A percentile compares a stretch with the other conserved stretches of the same genome.
Conservation (phyloP, 1,139 yeast genomes). For the Debaryomycetaceae sp. region DNA sequence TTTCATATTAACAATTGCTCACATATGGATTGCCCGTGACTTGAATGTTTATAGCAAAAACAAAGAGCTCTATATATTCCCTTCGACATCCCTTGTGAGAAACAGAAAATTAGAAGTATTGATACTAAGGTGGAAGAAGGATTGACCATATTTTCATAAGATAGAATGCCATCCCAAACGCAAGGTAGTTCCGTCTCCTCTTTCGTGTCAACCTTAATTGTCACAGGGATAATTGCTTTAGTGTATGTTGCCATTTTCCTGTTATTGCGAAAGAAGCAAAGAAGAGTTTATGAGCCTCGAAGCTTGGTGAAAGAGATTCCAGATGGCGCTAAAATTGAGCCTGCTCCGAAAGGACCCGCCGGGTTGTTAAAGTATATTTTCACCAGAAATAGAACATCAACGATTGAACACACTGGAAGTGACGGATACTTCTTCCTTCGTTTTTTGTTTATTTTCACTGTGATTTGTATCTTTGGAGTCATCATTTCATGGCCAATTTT, state of each 20-base stretch:
- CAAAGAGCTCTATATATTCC: not conserved
- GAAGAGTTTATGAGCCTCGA: constrained; percentile 81
- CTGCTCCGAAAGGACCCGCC: constrained; percentile 52
- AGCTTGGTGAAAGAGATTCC: constrained; percentile 43
- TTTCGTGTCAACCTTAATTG: constrained; percentile 37
- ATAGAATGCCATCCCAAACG: not conserved
- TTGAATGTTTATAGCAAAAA: not conserved
- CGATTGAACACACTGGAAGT: constrained; percentile 76
- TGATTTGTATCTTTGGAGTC: constrained; percentile 61
- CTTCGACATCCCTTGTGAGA: not conserved
- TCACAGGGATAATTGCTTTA: constrained; percentile 46
- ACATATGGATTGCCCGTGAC: not conserved
- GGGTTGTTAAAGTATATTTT: constrained; percentile 55
- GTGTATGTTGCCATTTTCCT: constrained; percentile 58
- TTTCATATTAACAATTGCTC: not conserved
- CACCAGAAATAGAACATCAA: constrained; percentile 57
- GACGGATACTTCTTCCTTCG: constrained; percentile 89
- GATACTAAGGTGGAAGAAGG: too few species aligned
- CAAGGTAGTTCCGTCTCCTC: constrained; percentile 31
- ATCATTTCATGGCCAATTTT: constrained; percentile 70
- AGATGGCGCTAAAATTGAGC: constrained; percentile 45
- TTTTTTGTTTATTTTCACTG: constrained; percentile 61
- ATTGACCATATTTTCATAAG: too few species aligned
- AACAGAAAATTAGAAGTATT: too few species aligned
- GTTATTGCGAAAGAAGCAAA: constrained; percentile 59